Evolutionary conservation across 768 basidiomycete species (phyloP).

Genomic region (Agaricus bisporus): DNA sequence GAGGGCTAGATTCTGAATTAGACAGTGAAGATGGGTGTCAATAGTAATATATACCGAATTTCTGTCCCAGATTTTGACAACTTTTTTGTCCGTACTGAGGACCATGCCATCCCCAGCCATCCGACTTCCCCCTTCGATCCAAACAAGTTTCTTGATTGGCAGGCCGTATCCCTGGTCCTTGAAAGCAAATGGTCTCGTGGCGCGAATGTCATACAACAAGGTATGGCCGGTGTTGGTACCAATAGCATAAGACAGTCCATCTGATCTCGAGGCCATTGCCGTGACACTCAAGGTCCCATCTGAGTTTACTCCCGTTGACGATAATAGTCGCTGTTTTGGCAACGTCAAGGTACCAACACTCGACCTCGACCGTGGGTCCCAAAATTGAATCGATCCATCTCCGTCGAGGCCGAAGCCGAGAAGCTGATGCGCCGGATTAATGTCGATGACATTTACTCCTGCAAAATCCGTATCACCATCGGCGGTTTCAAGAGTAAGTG

Average conservation of each 20-base stretch:
- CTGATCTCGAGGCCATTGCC: slow-evolving; percentile 75
- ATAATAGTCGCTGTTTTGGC: slow-evolving; percentile 46
- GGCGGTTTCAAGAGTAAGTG: slow-evolving; percentile 54
- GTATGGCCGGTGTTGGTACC: slow-evolving; percentile 96
- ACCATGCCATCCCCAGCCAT: slow-evolving; percentile 88
- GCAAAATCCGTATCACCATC: slow-evolving; percentile 49
- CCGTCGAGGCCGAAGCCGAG: slow-evolving; percentile 88
- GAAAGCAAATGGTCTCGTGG: slow-evolving; percentile 71
- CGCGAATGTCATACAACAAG: slow-evolving; percentile 89
- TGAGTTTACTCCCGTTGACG: slow-evolving; percentile 26
- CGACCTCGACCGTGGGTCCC: slow-evolving; percentile 86
- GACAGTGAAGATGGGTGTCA: slow-evolving; percentile 1
- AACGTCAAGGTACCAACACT: slow-evolving; percentile 65
- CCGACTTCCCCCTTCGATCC: slow-evolving; percentile 83
- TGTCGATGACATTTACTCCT: slow-evolving; percentile 88
- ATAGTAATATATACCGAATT: slow-evolving; percentile 50
- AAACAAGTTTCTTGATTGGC: slow-evolving; percentile 75
- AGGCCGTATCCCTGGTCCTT: slow-evolving; percentile 98
- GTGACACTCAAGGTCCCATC: slow-evolving; percentile 57
- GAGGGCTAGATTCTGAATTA: slow-evolving; percentile 48
- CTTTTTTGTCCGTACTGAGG: slow-evolving; percentile 91
- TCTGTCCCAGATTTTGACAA: slow-evolving; percentile 95
- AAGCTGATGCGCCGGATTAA: slow-evolving; percentile 90
- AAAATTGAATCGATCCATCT: slow-evolving; percentile 85
- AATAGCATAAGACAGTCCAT: slow-evolving; percentile 90